Percentiles rank a stretch among this genome's conserved stretches.
Conservation (phyloP, 495 filamentous ascomycete genomes). For the Penicillium steckii region DNA sequence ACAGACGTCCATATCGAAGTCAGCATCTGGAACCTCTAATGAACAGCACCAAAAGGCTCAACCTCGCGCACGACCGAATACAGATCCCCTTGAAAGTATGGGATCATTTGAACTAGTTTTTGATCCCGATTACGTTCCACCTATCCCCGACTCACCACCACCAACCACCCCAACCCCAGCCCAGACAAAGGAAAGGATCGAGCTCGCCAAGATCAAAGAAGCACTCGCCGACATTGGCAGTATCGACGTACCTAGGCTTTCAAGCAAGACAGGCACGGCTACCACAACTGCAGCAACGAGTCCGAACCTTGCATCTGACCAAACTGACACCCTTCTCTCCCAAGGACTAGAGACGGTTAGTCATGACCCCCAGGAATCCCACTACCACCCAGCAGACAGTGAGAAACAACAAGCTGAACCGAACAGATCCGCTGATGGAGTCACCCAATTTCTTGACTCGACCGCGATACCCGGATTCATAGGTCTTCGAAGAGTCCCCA, state of each 20-base stretch:
- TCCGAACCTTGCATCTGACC: not conserved
- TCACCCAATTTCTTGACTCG: not conserved
- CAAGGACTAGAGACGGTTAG: conserved; percentile 17
- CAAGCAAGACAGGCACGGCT: not conserved
- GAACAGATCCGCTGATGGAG: conserved; percentile 9
- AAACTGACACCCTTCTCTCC: conserved; percentile 9
- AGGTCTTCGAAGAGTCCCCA: not conserved
- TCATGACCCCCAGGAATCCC: conserved; percentile 1
- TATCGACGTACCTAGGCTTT: not conserved
- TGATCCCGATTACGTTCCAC: not conserved
- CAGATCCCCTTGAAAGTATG: not conserved
- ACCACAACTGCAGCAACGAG: not conserved
- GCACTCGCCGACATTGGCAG: not conserved
- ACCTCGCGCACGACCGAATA: not conserved
- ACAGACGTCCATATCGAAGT: conserved; percentile 20
- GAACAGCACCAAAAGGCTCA: not conserved
- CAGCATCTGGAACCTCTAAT: not conserved
- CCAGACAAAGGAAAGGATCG: not conserved
- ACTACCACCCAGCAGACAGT: not conserved
- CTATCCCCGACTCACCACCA: not conserved
- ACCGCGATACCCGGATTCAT: not conserved
- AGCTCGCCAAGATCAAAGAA: not conserved
- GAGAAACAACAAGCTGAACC: conserved; percentile 5
- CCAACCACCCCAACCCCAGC: conserved; percentile 1
- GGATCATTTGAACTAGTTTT: conserved; percentile 1